Evolutionary conservation across 768 basidiomycete genomes (phyloP).

Genomic region (Lactarius pseudohatsudake): DNA sequence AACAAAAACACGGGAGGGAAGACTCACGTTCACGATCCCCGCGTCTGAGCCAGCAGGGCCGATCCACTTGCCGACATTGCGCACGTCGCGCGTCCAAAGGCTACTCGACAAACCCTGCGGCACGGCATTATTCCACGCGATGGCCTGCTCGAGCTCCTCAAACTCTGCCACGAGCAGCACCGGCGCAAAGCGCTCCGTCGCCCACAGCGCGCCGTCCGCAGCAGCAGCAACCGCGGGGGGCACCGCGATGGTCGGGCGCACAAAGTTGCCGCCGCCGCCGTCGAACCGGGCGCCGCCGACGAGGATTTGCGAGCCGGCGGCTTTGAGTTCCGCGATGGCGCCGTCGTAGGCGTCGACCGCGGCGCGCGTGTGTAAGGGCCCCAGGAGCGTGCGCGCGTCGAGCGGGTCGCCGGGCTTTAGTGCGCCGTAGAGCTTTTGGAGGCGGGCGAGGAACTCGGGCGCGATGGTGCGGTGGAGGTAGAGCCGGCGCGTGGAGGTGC

Average conservation of each 20-base stretch:
- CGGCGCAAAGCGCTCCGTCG: conserved; percentile 84
- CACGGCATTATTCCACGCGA: conserved; percentile 87
- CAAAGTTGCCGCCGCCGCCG: conserved; percentile 69
- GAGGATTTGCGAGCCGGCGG: conserved; percentile 72
- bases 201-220: conserved; percentile 63
- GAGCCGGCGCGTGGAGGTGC: conserved; percentile 90
- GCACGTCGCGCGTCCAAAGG: conserved; percentile 84
- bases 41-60: conserved; percentile 86
- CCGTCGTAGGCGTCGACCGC: conserved; percentile 66
- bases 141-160: conserved; percentile 82
- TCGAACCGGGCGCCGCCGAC: conserved; percentile 42
- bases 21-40: conserved; percentile 85
- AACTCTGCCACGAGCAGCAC: conserved; percentile 85
- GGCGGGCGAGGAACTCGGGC: conserved; percentile 61
- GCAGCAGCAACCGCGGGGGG: conserved; percentile 38
- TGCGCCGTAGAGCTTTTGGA: conserved; percentile 70
- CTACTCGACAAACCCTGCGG: conserved; percentile 91
- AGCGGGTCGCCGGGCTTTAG: conserved; percentile 87
- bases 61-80: conserved; percentile 88
- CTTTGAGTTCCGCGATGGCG: conserved; percentile 60
- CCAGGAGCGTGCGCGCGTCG: conserved; percentile 67
- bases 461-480: conserved; percentile 86
- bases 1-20: background rate
- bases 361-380: conserved; percentile 76
- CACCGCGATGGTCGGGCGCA: conserved; percentile 81